Conservation (phyloP, 805 yeast species). For the Ogataea corticis region DNA sequence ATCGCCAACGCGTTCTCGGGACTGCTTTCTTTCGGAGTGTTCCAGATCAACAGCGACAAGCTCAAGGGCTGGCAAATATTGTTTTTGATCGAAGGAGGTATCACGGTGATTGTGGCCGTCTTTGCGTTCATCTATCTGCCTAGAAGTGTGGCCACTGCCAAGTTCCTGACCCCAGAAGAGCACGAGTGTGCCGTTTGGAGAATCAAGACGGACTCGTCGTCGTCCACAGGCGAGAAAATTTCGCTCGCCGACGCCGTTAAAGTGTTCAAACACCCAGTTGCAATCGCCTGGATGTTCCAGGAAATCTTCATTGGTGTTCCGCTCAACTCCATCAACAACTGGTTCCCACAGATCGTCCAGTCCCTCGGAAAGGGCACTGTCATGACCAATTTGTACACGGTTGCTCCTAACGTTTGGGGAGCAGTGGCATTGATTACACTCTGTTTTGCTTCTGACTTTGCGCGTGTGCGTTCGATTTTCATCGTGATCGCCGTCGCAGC, state of each 20-base stretch:
- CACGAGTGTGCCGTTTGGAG: constrained; percentile 39
- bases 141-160: constrained; percentile 36
- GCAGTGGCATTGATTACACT: constrained; percentile 42
- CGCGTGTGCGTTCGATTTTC: constrained; percentile 40
- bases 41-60: constrained; percentile 39
- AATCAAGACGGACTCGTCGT: constrained; percentile 46
- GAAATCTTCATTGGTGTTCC: constrained; percentile 52
- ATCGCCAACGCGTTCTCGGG: constrained; percentile 40
- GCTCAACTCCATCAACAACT: constrained; percentile 46
- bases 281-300: constrained; percentile 43
- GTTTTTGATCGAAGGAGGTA: constrained; percentile 46
- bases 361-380: constrained; percentile 42
- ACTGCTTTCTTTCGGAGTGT: constrained; percentile 35
- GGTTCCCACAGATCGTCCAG: constrained; percentile 49
- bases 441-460: constrained; percentile 43
- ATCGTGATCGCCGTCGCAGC: constrained; percentile 39
- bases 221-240: constrained; percentile 37
- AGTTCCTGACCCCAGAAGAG: constrained; percentile 43
- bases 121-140: constrained; percentile 39
- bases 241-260: constrained; percentile 42
- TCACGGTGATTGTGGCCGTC: constrained; percentile 39
- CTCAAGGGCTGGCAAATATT: constrained; percentile 50
- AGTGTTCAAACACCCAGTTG: constrained; percentile 47
- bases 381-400: constrained; percentile 43
- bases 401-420: constrained; percentile 51